phyloP scores from a whole-genome alignment of 2,329 filamentous ascomycete species.

The Coniochaeta sp. region DNA sequence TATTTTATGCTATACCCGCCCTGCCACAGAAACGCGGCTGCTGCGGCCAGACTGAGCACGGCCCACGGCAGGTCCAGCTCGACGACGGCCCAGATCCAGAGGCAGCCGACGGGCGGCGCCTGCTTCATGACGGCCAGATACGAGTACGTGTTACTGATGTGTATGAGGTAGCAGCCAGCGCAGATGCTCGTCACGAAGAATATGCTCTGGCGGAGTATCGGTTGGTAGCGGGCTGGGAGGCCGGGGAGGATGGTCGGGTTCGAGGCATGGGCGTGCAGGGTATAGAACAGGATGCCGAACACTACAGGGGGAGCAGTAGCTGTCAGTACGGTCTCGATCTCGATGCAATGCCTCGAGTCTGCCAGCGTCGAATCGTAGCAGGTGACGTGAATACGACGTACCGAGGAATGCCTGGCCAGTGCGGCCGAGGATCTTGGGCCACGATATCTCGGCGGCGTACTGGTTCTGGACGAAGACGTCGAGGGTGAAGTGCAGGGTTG shows the following conservation, averaged over 20 bases:
- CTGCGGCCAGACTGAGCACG: slow-evolving; percentile 41
- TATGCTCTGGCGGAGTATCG: slow-evolving; percentile 44
- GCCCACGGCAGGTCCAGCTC: slow-evolving; percentile 71
- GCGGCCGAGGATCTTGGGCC: slow-evolving; percentile 45
- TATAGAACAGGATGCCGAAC: slow-evolving; percentile 47
- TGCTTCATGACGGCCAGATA: slow-evolving; percentile 90
- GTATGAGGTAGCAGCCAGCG: slow-evolving; percentile 72
- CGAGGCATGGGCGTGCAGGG: slow-evolving; percentile 45
- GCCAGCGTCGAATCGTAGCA: too few species aligned
- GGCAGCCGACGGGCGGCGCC: slow-evolving; percentile 77
- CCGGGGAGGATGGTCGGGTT: slow-evolving; percentile 42
- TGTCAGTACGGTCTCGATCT: background rate
- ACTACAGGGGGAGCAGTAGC: slow-evolving; percentile 27
- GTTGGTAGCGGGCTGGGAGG: slow-evolving; percentile 38
- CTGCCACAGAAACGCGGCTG: slow-evolving; percentile 37
- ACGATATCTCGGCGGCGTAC: slow-evolving; percentile 61
- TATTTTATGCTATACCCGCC: slow-evolving; percentile 41
- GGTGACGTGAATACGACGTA: slow-evolving; percentile 22
- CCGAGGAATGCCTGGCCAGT: slow-evolving; percentile 45
- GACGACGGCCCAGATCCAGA: slow-evolving; percentile 91
- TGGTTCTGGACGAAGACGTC: slow-evolving; percentile 75
- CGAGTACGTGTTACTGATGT: slow-evolving; percentile 69
- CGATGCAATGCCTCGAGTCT: too few species aligned
- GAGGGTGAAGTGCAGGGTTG: slow-evolving; percentile 69
- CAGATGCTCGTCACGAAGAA: slow-evolving; percentile 57